These are phyloP conservation scores for Marchantia polymorpha DNA, from an alignment of 225 moss, liverwort and hornwort species.

Conservation along the genomic window DNA sequence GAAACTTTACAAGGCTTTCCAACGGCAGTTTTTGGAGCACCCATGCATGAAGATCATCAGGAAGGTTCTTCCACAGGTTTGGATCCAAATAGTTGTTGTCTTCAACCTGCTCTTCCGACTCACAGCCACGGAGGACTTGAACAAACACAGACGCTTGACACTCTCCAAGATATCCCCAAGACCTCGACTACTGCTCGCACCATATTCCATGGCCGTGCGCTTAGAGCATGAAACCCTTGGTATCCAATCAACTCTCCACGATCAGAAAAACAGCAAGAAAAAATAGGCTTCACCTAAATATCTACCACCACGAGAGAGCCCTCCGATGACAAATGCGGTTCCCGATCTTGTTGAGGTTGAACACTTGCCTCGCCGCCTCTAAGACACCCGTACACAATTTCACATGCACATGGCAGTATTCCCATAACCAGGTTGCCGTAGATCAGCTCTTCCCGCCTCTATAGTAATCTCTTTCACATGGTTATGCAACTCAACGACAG, in stretches of 20 bases:
- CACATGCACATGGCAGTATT: not conserved
- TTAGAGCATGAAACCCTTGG: not conserved
- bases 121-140: not conserved
- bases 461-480: not conserved
- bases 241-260: not conserved
- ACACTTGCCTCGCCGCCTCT: not conserved
- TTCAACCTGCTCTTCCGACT: not conserved
- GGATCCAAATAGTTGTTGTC: slow-evolving; percentile 21
- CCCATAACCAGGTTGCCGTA: not conserved
- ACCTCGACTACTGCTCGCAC: slow-evolving; percentile 14
- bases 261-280: not conserved
- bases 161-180: not conserved
- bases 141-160: slow-evolving; percentile 3
- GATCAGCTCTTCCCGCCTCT: not conserved
- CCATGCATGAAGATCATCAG: slow-evolving; percentile 37
- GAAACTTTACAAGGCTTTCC: slow-evolving; percentile 41
- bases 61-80: slow-evolving; percentile 32
- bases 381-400: not conserved
- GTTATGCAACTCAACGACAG: not conserved
- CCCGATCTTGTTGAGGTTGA: not conserved
- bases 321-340: not conserved
- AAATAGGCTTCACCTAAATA: not conserved
- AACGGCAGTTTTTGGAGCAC: slow-evolving; percentile 35
- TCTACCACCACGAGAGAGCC: not conserved
- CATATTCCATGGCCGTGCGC: slow-evolving; percentile 10